These are phyloP conservation scores for Beverwykella pulmonaria DNA, from an alignment of 495 filamentous ascomycete genomes.

Conservation along the genomic window DNA sequence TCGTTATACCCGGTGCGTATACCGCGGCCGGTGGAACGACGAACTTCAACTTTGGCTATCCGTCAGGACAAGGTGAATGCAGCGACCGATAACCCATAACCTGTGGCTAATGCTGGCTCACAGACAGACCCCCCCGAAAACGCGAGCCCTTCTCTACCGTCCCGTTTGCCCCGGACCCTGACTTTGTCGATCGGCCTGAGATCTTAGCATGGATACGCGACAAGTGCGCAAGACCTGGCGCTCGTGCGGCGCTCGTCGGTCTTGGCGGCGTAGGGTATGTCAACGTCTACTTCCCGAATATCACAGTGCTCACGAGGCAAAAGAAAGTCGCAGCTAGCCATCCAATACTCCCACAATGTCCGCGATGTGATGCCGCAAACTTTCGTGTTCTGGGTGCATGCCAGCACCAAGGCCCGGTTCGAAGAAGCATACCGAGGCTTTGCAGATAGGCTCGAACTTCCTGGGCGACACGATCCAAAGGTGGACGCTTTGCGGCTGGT, in stretches of 20 bases:
- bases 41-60: slow-evolving; percentile 5
- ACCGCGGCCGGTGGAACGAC: slow-evolving; percentile 6
- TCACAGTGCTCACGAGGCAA: not conserved
- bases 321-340: too few species aligned
- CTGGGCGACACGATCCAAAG: slow-evolving; percentile 14
- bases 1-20: not conserved
- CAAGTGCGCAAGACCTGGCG: too few species aligned
- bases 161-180: too few species aligned
- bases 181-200: too few species aligned
- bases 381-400: slow-evolving; percentile 26
- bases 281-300: not conserved
- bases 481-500: too few species aligned
- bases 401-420: slow-evolving; percentile 18
- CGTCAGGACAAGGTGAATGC: not conserved
- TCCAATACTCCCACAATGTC: slow-evolving; percentile 10
- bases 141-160: not conserved
- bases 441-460: slow-evolving; percentile 14
- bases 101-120: not conserved
- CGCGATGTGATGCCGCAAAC: slow-evolving; percentile 7
- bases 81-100: too few species aligned
- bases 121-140: slow-evolving; percentile 1
- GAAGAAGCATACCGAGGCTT: slow-evolving; percentile 21
- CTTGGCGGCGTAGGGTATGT: too few species aligned
- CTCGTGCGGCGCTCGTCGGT: not conserved
- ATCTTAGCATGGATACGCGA: too few species aligned